Base-by-base conservation (phyloP, 2,329 filamentous ascomycete genomes). In the Pseudocercospora musae region DNA sequence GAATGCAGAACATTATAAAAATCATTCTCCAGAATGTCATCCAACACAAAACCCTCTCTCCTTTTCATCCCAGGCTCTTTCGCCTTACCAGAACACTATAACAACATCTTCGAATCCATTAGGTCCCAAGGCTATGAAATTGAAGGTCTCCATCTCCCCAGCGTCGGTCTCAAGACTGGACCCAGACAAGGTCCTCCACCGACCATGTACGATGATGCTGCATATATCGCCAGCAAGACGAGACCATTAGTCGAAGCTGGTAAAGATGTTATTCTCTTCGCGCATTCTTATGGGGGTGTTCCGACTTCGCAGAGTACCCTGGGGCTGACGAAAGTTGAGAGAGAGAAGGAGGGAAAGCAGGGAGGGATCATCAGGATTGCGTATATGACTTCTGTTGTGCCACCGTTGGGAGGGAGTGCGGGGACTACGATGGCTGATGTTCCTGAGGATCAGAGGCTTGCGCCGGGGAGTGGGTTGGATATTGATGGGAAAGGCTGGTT, bases 1-100 rank as follows among this genome's bases (percentile, higher is more conserved):
- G n/a, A n/a, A n/a, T n/a, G n/a, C n/a, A n/a, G n/a, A n/a, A n/a
- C n/a, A n/a, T n/a, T n/a, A n/a, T n/a, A n/a, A n/a, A n/a, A n/a
- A n/a, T n/a, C 44, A 11, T 49, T 20, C 21, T 25, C 5, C 46
- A 25, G 10, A 18, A 49, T 49, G 46, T 15, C 46, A 1, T 46
- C 42, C 15, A 20, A 2, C 27, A 31, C 46, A 1, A 49, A 55
- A 40, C 52, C 52, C 15, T 40, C 52, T n/a, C 25, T 55, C 29
- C 29, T 55, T 15, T n/a, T 55, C 10, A 40, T 55, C 52, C 52
- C 52, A 11, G 52, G 52, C 52, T 55, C 52, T n/a, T 55, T 55
- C 52, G 52, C 52, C 29, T 37, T 55, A 11, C 33, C 52, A 6
- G 29, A 33, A 33, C 33, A 37, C 52, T 55, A 55, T n/a, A 6